Conservation (phyloP, 2,329 filamentous ascomycete genomes). For the Verticillium klebahnii region DNA sequence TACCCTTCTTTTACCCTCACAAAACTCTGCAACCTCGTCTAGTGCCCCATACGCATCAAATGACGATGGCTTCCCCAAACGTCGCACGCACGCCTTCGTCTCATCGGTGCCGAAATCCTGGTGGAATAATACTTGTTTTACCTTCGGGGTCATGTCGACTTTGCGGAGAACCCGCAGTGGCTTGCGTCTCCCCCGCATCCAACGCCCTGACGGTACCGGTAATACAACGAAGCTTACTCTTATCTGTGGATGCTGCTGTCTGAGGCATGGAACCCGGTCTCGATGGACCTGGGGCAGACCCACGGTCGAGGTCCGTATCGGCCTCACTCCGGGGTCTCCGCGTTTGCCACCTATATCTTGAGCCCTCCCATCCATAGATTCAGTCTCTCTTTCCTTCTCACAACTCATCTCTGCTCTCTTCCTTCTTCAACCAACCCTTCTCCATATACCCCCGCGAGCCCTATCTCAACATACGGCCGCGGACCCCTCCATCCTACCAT, state of each 20-base stretch:
- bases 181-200: background rate
- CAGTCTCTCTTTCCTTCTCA: background rate
- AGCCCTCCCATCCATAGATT: background rate
- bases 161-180: background rate
- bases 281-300: background rate
- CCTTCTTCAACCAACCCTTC: background rate
- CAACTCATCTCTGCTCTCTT: background rate
- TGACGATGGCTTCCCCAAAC: background rate
- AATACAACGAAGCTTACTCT: background rate
- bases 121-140: background rate
- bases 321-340: background rate
- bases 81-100: background rate
- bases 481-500: background rate
- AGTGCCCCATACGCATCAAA: background rate
- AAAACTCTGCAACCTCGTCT: background rate
- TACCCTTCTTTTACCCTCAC: background rate
- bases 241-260: background rate
- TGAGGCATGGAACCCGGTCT: background rate
- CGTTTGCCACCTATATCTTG: background rate
- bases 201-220: background rate
- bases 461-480: constrained; percentile 1
- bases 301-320: background rate
- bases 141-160: background rate
- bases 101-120: background rate
- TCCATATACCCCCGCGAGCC: background rate